Conservation (phyloP, 495 filamentous ascomycete genomes). For the Lasiosphaeria ovina region DNA sequence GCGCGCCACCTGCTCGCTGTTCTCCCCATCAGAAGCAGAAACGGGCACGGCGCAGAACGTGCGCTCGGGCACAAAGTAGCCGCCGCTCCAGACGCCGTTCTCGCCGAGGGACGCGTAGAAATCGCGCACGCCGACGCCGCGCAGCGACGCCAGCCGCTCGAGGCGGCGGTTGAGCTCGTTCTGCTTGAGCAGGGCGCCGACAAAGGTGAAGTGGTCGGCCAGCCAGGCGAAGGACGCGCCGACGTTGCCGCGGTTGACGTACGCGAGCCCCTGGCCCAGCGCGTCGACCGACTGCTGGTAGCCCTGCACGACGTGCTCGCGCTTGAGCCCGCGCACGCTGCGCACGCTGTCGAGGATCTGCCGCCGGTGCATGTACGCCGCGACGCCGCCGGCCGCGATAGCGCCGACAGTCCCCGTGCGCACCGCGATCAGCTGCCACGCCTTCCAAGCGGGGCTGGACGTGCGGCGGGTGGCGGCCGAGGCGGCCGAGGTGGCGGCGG, state of each 20-base stretch:
- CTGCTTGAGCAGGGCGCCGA: conserved; percentile 44
- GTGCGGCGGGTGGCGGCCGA: conserved; percentile 46
- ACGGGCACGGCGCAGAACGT: conserved; percentile 51
- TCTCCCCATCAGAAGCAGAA: not conserved
- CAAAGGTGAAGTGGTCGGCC: conserved; percentile 48
- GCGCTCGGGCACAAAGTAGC: conserved; percentile 52
- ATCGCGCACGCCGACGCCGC: conserved; percentile 36
- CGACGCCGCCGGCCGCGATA: conserved; percentile 85
- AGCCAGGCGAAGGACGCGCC: conserved; percentile 47
- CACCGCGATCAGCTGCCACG: conserved; percentile 82
- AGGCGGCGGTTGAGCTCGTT: conserved; percentile 40
- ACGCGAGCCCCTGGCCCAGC: conserved; percentile 48
- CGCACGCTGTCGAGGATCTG: conserved; percentile 61
- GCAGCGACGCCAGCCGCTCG: conserved; percentile 39
- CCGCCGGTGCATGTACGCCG: conserved; percentile 77
- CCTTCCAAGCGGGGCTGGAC: conserved; percentile 47
- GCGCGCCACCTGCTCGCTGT: conserved; percentile 32
- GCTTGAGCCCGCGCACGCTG: conserved; percentile 37
- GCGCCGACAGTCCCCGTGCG: conserved; percentile 82
- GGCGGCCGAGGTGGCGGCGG: conserved; percentile 21
- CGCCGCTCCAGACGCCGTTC: conserved; percentile 52
- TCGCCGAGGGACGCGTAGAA: conserved; percentile 45
- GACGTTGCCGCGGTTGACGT: conserved; percentile 48
- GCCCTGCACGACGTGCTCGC: conserved; percentile 37
- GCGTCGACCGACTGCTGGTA: conserved; percentile 46